Percentiles rank a stretch among this genome's conserved stretches.
These are phyloP conservation scores for Catunica adiposa DNA, from an alignment of 2,329 filamentous ascomycete genomes.

Conservation along the genomic window DNA sequence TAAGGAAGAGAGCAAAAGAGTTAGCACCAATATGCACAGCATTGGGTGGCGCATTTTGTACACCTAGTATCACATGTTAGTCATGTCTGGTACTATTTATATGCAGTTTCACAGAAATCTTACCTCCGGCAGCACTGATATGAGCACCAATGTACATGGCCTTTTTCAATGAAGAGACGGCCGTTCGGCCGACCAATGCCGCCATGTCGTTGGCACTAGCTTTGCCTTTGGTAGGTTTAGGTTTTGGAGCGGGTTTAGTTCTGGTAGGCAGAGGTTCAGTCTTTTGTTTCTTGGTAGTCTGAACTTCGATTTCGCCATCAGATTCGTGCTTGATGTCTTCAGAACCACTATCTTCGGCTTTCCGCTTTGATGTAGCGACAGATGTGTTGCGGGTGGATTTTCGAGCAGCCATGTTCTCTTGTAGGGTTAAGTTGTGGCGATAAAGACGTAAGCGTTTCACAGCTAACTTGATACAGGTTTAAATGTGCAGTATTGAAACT, in stretches of 20 bases:
- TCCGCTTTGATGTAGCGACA: conserved; percentile 9
- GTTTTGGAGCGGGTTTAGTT: conserved; percentile 6
- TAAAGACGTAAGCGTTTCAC: not conserved
- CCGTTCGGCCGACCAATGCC: conserved; percentile 47
- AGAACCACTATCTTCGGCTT: conserved; percentile 17
- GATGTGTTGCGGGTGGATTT: conserved; percentile 11
- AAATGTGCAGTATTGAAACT: no score
- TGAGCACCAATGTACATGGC: conserved; percentile 80
- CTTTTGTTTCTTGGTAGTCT: conserved; percentile 29
- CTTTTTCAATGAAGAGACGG: conserved; percentile 43
- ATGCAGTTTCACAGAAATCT: not conserved
- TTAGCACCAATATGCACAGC: conserved; percentile 73
- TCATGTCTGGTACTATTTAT: not conserved
- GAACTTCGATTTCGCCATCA: conserved; percentile 16
- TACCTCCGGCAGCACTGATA: conserved; percentile 76
- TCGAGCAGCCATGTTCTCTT: conserved; percentile 1
- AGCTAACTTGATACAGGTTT: no score
- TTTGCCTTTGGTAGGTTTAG: conserved; percentile 24
- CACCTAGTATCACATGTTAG: conserved; percentile 35
- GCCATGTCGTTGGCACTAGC: conserved; percentile 32
- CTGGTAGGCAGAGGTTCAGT: conserved; percentile 16
- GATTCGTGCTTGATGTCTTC: conserved; percentile 16
- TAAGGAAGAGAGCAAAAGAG: conserved; percentile 85
- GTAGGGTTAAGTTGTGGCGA: not conserved
- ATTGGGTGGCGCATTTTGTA: conserved; percentile 75